Percentiles rank a stretch among this genome's conserved stretches.
These are phyloP conservation scores for Neurospora africana DNA, from an alignment of 495 filamentous ascomycete genomes.

Conservation along the genomic window DNA sequence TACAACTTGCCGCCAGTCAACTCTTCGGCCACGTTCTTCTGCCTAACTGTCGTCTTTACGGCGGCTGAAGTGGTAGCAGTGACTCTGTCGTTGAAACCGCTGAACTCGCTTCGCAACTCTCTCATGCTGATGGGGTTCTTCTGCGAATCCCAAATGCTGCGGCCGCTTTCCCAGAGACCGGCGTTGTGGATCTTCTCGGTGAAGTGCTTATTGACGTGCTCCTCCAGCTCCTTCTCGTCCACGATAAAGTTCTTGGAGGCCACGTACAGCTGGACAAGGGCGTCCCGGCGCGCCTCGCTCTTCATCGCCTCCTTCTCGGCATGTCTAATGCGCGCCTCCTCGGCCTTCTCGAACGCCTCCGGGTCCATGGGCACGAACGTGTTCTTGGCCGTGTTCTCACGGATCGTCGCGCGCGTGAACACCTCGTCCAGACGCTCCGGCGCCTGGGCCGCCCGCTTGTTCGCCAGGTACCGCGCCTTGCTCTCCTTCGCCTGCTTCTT, in stretches of 20 bases:
- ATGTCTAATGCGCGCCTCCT: conserved; percentile 16
- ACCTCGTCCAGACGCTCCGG: conserved; percentile 35
- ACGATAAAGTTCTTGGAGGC: conserved; percentile 37
- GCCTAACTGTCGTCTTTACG: conserved; percentile 22
- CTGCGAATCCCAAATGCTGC: conserved; percentile 32
- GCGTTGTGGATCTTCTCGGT: conserved; percentile 2
- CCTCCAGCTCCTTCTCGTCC: conserved; percentile 31
- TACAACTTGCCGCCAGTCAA: conserved; percentile 40
- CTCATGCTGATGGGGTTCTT: conserved; percentile 21
- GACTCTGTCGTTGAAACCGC: conserved; percentile 9
- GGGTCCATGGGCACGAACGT: conserved; percentile 25
- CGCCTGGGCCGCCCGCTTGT: conserved; percentile 21
- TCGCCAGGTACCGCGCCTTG: conserved; percentile 4
- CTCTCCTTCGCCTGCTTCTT: conserved; percentile 1
- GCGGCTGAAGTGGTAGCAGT: conserved; percentile 9
- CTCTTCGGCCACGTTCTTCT: conserved; percentile 37
- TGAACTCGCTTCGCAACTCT: conserved; percentile 17
- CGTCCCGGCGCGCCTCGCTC: conserved; percentile 33
- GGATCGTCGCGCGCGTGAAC: conserved; percentile 31
- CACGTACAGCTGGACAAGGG: conserved; percentile 37
- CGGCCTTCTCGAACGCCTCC: conserved; percentile 21
- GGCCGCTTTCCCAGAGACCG: conserved; percentile 4
- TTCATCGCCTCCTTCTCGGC: conserved; percentile 8
- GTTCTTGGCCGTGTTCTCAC: conserved; percentile 14
- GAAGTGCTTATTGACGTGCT: conserved; percentile 27